Percentiles rank a stretch among this genome's conserved stretches.
These are phyloP conservation scores for Cutaneotrichosporon sp. DNA, from an alignment of 1,284 basidiomycete species.

Conservation along the genomic window DNA sequence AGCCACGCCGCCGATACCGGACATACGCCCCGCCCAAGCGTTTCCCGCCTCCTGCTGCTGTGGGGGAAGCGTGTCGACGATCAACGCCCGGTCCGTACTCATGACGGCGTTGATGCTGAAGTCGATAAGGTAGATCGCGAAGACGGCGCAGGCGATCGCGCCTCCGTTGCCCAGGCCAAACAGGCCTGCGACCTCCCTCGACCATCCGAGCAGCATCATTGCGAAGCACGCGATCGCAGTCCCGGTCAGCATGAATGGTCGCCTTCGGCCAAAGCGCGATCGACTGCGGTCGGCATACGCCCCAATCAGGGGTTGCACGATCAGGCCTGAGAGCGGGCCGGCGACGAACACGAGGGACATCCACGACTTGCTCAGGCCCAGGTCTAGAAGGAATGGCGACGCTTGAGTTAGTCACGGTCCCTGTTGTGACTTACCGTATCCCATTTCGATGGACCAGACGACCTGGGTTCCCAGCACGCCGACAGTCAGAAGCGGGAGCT, in stretches of 20 bases:
- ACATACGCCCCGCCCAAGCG: conserved; percentile 91
- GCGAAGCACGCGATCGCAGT: conserved; percentile 63
- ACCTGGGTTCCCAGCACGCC: conserved; percentile 76
- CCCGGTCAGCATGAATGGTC: conserved; percentile 77
- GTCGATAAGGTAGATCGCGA: conserved; percentile 84
- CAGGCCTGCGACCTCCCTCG: conserved; percentile 63
- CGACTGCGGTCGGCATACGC: conserved; percentile 81
- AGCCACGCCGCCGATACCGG: conserved; percentile 70
- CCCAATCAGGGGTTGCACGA: conserved; percentile 87
- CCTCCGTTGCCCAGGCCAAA: conserved; percentile 50
- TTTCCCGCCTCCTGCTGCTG: conserved; percentile 76
- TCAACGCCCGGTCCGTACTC: conserved; percentile 50
- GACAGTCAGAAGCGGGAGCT: conserved; percentile 66
- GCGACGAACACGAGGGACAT: conserved; percentile 92
- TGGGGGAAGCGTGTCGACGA: conserved; percentile 55
- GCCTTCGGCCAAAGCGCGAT: conserved; percentile 73
- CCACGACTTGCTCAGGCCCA: conserved; percentile 79
- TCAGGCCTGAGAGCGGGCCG: conserved; percentile 82
- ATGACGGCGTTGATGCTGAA: conserved; percentile 78
- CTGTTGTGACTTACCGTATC: conserved; percentile 59
- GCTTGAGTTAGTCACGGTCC: conserved; percentile 47
- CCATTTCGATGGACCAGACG: conserved; percentile 89
- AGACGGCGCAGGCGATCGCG: conserved; percentile 67
- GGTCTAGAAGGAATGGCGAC: conserved; percentile 85
- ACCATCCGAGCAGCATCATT: conserved; percentile 81